Percentiles rank a stretch among this genome's conserved stretches.
Evolutionary conservation across 2,329 filamentous ascomycete species (phyloP).

Genomic region (Ceratocystis cubensis): DNA sequence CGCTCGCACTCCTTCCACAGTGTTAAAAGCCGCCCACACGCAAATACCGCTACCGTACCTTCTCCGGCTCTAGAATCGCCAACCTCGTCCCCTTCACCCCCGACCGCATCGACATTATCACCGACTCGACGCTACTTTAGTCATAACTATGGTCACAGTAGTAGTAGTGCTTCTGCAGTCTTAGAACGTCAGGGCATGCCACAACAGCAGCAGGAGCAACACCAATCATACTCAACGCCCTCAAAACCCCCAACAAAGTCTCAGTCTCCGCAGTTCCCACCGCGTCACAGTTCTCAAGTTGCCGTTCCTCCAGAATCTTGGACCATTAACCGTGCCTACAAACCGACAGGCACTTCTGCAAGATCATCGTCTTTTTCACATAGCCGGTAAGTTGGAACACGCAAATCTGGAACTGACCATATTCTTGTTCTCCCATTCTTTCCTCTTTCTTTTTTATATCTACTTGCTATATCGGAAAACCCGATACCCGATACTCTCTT

Average conservation of each 20-base stretch:
- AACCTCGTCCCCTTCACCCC: conserved; percentile 14
- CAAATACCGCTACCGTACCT: not conserved
- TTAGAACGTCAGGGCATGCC: not conserved
- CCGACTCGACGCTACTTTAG: conserved; percentile 15
- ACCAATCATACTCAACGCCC: not conserved
- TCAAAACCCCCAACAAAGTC: conserved; percentile 10
- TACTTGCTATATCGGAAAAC: not conserved
- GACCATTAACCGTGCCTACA: conserved; percentile 10
- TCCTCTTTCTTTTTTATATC: conserved; percentile 2
- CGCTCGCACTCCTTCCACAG: conserved; percentile 18
- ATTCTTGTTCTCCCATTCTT: conserved; percentile 9
- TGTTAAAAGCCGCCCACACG: conserved; percentile 7
- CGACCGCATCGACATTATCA: conserved; percentile 7
- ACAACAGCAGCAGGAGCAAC: not conserved
- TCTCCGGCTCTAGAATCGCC: not conserved
- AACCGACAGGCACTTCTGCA: not conserved
- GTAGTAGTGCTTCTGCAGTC: not conserved
- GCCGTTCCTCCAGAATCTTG: conserved; percentile 14
- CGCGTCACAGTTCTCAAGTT: conserved; percentile 13
- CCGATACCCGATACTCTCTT: not conserved
- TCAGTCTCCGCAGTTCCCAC: conserved; percentile 11
- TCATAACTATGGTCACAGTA: conserved; percentile 14
- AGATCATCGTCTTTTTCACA: conserved; percentile 20
- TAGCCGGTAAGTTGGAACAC: conserved; percentile 7
- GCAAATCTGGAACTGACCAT: no score